These are phyloP conservation scores for Hyphodiscus hymeniophilus DNA, from an alignment of 495 filamentous ascomycete genomes.

Conservation along the genomic window DNA sequence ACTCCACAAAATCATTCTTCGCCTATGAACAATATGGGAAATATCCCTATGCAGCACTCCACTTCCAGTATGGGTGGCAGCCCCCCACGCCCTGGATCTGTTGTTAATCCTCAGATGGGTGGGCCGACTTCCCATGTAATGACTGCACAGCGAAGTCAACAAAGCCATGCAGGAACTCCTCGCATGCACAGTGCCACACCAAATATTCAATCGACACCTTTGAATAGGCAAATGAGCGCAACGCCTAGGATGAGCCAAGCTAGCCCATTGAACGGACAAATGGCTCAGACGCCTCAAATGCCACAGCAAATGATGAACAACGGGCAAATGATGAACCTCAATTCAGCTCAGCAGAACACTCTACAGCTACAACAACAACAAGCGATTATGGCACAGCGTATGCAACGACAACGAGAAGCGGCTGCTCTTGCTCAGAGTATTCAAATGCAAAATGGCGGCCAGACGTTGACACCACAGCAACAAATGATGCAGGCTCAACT, in stretches of 20 bases:
- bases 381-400: conserved; percentile 21
- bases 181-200: conserved; percentile 74
- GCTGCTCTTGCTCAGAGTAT: conserved; percentile 16
- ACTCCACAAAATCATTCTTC: conserved; percentile 75
- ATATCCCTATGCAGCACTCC: conserved; percentile 71
- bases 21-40: conserved; percentile 53
- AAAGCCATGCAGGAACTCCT: conserved; percentile 73
- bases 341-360: conserved; percentile 19
- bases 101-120: conserved; percentile 56
- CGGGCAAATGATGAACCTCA: background rate
- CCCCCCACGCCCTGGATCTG: conserved; percentile 69
- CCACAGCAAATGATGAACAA: conserved; percentile 34
- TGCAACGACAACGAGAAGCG: conserved; percentile 24
- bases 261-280: conserved; percentile 53
- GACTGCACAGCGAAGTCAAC: conserved; percentile 72
- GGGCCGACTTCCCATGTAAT: conserved; percentile 61
- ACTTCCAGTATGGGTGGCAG: conserved; percentile 72
- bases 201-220: conserved; percentile 66
- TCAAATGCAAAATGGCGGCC: conserved; percentile 20
- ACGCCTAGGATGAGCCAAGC: conserved; percentile 65
- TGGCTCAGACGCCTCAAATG: conserved; percentile 52
- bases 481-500: conserved; percentile 21
- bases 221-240: conserved; percentile 60
- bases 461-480: conserved; percentile 24
- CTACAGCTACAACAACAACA: conserved; percentile 30